Evolutionary conservation across 495 filamentous ascomycete species (phyloP), one percentile per base, ranked within the genome.

Genomic region (Penicillium coffeae): DNA sequence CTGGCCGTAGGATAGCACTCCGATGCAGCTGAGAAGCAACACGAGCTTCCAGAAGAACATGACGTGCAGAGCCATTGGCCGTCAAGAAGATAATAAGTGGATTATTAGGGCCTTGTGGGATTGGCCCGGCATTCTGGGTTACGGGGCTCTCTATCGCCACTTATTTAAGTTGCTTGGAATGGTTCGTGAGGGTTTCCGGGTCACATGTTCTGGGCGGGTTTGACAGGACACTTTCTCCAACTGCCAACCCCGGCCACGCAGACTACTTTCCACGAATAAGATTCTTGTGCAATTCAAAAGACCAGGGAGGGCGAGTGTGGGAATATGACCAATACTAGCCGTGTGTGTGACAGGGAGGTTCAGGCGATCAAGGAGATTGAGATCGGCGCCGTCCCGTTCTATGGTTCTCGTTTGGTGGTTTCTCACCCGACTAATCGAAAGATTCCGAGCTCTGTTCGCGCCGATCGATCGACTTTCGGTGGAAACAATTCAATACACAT

Each of bases 11-110:
- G 48, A 38, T 35, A 38, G 15, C 16, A 41, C 15, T 9, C n/a
- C 8, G 4, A 43, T 38, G 37, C 2, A 36, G 13, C 33, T 35
- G 22, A 46, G 14, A 27, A 42, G 14, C 32, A 50, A 34, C 14
- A 42, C 22, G 21, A 48, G 15, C 20, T 53, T 52, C 51, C 53
- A 45, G 36, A 51, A 45, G 3, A 41, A 39, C 45, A 43, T 55
- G 44, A 51, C 37, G 45, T 50, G 39, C 48, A 50, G 48, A 18
- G 14, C 38, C 33, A 51, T 20, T 50, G 49, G 45, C 15, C 18
- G 16, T 25, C 2, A 34, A 12, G 21, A 15, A 25, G 20, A n/a
- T 27, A 35, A 8, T 38, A 19, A 21, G n/a, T 33, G 20, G 38
- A 13, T 43, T 10, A 14, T 9, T 15, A 14, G 6, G 27, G 25